Evolutionary conservation across 2,329 filamentous ascomycete species (phyloP).

Genomic region (Didymella keratinophila): DNA sequence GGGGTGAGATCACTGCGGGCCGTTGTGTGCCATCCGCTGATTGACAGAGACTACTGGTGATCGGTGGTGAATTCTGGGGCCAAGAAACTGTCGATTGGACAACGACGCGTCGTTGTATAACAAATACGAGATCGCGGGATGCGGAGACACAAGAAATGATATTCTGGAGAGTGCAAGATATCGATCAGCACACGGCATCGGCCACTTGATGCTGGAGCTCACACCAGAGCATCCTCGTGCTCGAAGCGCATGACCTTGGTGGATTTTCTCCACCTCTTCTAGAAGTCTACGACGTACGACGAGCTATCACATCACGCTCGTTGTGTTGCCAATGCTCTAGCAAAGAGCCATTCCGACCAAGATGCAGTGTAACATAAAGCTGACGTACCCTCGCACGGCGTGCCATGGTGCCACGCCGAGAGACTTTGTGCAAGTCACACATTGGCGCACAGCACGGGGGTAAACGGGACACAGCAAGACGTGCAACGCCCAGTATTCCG

Average conservation of each 20-base stretch:
- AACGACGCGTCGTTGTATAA: background rate
- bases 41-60: constrained; percentile 1
- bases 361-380: constrained; percentile 12
- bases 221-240: constrained; percentile 6
- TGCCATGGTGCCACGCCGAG: constrained; percentile 12
- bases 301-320: background rate
- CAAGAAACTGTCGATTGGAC: constrained; percentile 3
- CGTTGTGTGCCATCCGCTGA: constrained; percentile 8
- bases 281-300: constrained; percentile 6
- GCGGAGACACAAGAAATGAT: constrained; percentile 5
- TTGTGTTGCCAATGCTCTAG: constrained; percentile 10
- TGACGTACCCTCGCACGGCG: constrained; percentile 9
- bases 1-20: constrained; percentile 15
- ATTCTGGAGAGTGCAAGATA: constrained; percentile 1
- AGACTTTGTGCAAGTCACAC: constrained; percentile 6
- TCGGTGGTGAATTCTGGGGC: background rate
- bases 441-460: constrained; percentile 11
- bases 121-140: constrained; percentile 2
- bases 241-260: constrained; percentile 5
- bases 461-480: constrained; percentile 10
- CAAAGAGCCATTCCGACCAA: constrained; percentile 4
- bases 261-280: constrained; percentile 8
- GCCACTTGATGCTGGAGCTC: background rate
- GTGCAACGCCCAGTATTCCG: constrained; percentile 1
- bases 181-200: constrained; percentile 1